Evolutionary conservation across 2,329 filamentous ascomycete species (phyloP), one percentile per base, ranked within the genome.

Genomic region (Aspergillus bombycis): DNA sequence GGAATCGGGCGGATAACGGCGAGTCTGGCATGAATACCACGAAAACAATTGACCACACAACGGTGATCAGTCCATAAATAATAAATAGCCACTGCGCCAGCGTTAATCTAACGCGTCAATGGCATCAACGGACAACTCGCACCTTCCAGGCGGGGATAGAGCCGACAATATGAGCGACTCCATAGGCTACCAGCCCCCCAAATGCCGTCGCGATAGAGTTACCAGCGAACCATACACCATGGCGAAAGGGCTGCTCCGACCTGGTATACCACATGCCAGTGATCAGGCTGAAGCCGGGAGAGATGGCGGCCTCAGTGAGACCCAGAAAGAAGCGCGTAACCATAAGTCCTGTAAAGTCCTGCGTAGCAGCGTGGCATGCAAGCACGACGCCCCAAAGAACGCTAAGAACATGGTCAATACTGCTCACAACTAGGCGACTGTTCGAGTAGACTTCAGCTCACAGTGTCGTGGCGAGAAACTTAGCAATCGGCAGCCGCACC

Each of bases 251-350:
- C 3, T 41, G 38, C 19, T 41, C 38, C 2, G 38, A 41, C 19
- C 38, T n/a, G 7, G 38, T 41, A 41, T 41, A 41, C 38, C 38
- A 41, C 38, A 41, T 41, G 8, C 38, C 38, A 4, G 38, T 41
- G 38, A 41, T 41, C 9, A 41, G 38, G 19, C 38, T 41, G 19
- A 41, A 41, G 11, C 45, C 45, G 8, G 57, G 57, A 5, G 58
- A 61, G 16, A 68, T 59, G 12, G 62, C 41, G 3, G 63, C 63
- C 21, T 65, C 63, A 3, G 62, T 41, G 6, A 38, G 45, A 16
- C 63, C 63, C 26, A 61, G 23, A 28, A 65, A 60, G 46, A 65
- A 65, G 3, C 60, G 45, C n/a, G 58, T 12, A 7, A 53, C 61
- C 60, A 65, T 65, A 23, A 63, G 23, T 2, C 63, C 61, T 30